These are phyloP conservation scores for Terana coerulea DNA, from an alignment of 768 basidiomycete species.

Conservation along the genomic window DNA sequence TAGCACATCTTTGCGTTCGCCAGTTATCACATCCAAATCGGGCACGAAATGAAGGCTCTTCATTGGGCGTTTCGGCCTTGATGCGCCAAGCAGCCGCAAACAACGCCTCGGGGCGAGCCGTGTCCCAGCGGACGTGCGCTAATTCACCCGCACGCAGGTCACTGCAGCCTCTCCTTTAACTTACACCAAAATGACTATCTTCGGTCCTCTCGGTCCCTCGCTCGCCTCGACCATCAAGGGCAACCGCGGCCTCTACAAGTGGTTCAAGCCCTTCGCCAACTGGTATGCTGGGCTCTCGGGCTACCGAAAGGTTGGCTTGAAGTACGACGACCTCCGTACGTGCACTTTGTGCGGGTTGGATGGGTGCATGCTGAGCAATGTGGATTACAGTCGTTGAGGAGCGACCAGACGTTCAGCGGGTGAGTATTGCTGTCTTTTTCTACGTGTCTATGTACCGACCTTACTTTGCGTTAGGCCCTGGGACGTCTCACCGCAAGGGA, in stretches of 20 bases:
- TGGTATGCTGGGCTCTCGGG: constrained; percentile 82
- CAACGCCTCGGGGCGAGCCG: constrained; percentile 21
- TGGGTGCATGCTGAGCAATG: constrained; percentile 7
- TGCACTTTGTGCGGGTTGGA: constrained; percentile 20
- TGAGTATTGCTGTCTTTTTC: constrained; percentile 30
- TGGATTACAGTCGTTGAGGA: constrained; percentile 66
- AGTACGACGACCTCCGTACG: constrained; percentile 93
- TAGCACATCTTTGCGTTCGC: constrained; percentile 7
- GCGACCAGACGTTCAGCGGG: constrained; percentile 72
- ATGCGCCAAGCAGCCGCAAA: constrained; percentile 7
- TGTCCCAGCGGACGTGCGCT: constrained; percentile 15
- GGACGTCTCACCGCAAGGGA: constrained; percentile 74
- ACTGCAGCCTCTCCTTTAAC: constrained; percentile 2
- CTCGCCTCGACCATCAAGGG: constrained; percentile 74
- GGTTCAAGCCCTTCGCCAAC: constrained; percentile 73
- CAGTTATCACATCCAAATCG: constrained; percentile 23
- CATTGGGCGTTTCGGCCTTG: not conserved
- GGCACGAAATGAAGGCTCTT: not conserved
- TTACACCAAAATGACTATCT: constrained; percentile 34
- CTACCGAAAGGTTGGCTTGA: constrained; percentile 84
- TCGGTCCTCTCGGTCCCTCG: constrained; percentile 66
- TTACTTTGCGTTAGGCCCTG: constrained; percentile 57
- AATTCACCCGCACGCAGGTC: constrained; percentile 1
- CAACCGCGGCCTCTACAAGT: constrained; percentile 60
- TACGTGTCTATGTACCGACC: not conserved